Conservation (phyloP, 345 rosid genomes). For the Fremontodendron californicum region DNA sequence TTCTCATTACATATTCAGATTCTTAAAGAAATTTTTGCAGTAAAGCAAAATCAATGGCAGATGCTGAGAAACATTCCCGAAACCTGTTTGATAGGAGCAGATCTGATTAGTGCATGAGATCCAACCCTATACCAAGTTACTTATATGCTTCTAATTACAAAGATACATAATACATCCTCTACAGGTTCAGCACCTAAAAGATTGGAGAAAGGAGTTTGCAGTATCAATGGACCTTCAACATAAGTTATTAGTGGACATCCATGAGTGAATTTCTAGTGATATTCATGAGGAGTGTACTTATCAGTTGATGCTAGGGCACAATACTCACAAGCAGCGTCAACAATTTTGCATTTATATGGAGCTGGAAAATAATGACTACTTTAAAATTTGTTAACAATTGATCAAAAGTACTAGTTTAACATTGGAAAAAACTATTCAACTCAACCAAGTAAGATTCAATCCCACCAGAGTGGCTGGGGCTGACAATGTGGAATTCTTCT, state of each 20-base stretch:
- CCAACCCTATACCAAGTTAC: background rate
- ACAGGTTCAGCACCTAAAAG: background rate
- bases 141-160: background rate
- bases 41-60: too few species aligned
- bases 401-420: background rate
- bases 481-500: background rate
- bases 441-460: background rate
- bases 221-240: background rate
- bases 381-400: background rate
- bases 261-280: background rate
- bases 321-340: background rate
- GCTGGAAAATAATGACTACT: background rate
- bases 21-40: too few species aligned
- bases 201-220: background rate
- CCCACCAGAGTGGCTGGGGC: background rate
- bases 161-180: background rate
- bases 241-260: background rate
- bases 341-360: background rate
- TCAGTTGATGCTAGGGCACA: background rate
- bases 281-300: background rate
- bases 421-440: background rate
- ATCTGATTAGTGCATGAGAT: background rate
- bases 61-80: constrained; percentile 7
- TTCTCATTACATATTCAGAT: too few species aligned
- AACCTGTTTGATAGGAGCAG: background rate